Evolutionary conservation across 148 eudicot genomes (phyloP).

Genomic region (Heliosperma pusillum): DNA sequence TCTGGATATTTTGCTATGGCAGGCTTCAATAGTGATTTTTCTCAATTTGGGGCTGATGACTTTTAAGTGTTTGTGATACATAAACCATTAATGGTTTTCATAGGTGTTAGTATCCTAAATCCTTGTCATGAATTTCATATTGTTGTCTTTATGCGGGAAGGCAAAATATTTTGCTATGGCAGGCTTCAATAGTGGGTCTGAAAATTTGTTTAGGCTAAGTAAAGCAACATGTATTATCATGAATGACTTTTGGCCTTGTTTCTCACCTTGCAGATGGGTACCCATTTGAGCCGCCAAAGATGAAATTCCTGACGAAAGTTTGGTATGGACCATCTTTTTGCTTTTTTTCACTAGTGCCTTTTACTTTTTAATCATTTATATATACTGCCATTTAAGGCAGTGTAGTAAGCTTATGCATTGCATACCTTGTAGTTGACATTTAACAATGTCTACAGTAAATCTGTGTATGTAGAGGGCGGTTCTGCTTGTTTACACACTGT

Average conservation of each 20-base stretch:
- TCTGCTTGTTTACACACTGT: neutral
- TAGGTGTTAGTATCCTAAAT: neutral
- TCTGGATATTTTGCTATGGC: no score
- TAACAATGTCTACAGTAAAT: neutral
- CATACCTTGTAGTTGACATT: neutral
- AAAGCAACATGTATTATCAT: neutral
- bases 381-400: neutral
- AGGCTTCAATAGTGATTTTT: no score
- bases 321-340: constrained; percentile 48
- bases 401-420: constrained; percentile 1
- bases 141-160: neutral
- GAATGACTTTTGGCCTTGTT: constrained; percentile 14
- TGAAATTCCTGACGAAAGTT: constrained; percentile 79
- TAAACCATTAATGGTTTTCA: neutral
- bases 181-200: neutral
- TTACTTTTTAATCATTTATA: no score
- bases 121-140: neutral
- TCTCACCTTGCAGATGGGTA: constrained; percentile 66
- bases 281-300: constrained; percentile 90
- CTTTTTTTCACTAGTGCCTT: neutral
- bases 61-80: neutral
- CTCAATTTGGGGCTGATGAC: neutral
- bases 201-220: neutral
- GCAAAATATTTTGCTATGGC: neutral
- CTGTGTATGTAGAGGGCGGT: neutral